These are phyloP conservation scores for Musa balbisiana DNA, from an alignment of 202 grass and related monocot genomes.

Conservation along the genomic window DNA sequence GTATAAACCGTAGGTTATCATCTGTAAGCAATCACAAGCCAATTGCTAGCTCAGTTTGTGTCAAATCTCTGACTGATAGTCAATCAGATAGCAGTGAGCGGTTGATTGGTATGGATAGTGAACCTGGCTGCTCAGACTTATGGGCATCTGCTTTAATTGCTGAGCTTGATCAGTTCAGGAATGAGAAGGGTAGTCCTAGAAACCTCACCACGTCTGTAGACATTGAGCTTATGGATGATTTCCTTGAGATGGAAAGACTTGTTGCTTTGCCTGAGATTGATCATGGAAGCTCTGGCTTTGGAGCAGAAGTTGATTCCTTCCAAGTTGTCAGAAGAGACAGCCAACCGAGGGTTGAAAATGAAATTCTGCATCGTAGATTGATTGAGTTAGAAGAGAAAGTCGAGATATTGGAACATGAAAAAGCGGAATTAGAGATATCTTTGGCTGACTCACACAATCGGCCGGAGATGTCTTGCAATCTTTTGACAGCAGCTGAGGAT, in stretches of 20 bases:
- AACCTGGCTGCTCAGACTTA: conserved; percentile 57
- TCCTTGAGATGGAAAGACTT: conserved; percentile 95
- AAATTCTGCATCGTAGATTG: conserved; percentile 31
- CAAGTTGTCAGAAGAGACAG: conserved; percentile 28
- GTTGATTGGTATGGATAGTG: conserved; percentile 51
- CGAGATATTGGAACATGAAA: conserved; percentile 54
- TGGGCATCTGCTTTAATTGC: conserved; percentile 80
- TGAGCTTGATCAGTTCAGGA: conserved; percentile 80
- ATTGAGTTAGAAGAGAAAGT: conserved; percentile 38
- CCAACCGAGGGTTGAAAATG: conserved; percentile 34
- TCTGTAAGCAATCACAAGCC: conserved; percentile 34
- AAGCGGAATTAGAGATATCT: conserved; percentile 41
- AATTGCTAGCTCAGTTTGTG: conserved; percentile 37
- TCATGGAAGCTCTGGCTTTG: conserved; percentile 24
- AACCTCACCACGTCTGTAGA: conserved; percentile 28
- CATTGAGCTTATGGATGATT: conserved; percentile 54
- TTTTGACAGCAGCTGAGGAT: conserved; percentile 35
- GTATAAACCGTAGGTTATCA: conserved; percentile 36
- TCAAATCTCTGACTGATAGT: conserved; percentile 70
- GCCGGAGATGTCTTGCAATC: conserved; percentile 39
- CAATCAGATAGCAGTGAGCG: conserved; percentile 69
- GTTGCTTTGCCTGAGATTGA: conserved; percentile 55
- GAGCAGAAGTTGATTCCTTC: conserved; percentile 45
- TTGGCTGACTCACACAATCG: conserved; percentile 48
- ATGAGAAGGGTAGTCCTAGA: conserved; percentile 29